A percentile compares a stretch with the other conserved stretches of the same genome.
Conservation (phyloP, 768 basidiomycete genomes). For the Termitomyces sp. region DNA sequence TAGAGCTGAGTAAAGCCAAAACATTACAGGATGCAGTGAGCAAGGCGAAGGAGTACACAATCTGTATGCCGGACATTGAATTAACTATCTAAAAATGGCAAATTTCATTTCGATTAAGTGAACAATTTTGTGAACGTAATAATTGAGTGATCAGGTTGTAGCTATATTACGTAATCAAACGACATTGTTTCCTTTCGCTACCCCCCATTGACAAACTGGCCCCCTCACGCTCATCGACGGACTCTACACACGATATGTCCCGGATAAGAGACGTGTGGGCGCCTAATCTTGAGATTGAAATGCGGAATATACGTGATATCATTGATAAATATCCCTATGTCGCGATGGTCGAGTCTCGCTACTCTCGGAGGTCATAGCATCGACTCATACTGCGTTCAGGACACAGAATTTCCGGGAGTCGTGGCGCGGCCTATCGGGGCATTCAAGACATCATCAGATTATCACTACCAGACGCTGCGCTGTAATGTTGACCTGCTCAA, state of each 20-base stretch:
- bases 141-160: no score
- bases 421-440: constrained; percentile 95
- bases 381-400: constrained; percentile 45
- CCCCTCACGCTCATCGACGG: constrained; percentile 15
- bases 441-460: constrained; percentile 96
- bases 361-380: constrained; percentile 13
- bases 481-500: constrained; percentile 98
- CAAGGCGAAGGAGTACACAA: no score
- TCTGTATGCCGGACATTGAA: no score
- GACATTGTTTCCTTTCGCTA: neutral
- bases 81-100: no score
- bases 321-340: constrained; percentile 92
- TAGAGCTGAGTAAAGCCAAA: no score
- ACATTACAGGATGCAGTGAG: no score
- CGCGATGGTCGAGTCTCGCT: constrained; percentile 71
- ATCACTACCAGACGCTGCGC: constrained; percentile 99
- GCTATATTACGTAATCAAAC: neutral
- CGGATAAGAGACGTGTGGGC: constrained; percentile 96
- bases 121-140: no score
- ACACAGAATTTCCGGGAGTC: constrained; percentile 98
- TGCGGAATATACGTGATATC: constrained; percentile 78
- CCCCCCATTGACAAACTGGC: constrained; percentile 11
- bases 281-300: constrained; percentile 88
- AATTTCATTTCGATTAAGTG: no score
- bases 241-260: constrained; percentile 40